Base-by-base conservation (phyloP, 2,329 filamentous ascomycete species). In the Ceratocystis harringtonii region DNA sequence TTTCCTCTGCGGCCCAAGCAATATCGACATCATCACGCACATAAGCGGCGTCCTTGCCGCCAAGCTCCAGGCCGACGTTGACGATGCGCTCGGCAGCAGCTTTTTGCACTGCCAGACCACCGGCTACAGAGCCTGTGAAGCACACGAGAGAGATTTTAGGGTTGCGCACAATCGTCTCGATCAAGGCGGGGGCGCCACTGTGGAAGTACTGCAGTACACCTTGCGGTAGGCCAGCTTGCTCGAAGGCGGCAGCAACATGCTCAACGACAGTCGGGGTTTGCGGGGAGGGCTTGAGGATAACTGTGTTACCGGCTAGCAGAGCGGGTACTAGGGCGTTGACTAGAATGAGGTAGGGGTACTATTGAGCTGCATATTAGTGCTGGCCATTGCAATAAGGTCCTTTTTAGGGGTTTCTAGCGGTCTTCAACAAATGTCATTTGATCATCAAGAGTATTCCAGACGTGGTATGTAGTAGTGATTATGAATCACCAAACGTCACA, bases 291-390 rank as follows among this genome's bases (percentile, higher is more conserved):
- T 97, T 97, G 66, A 97, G 78, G 68, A 97, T 94, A 67, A 97
- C 89, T 3, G 88, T 86, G 77, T 96, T 95, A 52, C 92, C 92
- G 36, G 89, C 85, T 48, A 97, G 81, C 48, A 97, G 80, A n/a
- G 92, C 92, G 19, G 92, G 92, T 68, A 97, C 84, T 67, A 97
- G 80, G 12, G 90, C 92, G 79, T 97, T 97, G 73, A 96, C 84
- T 36, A 96, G 84, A 70, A 92, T 95, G 61, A 97, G 80, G 75
- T 96, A 97, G 28, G 92, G 92, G 73, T 97, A 97, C 90, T 95
- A 70, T 12, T 61, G 63, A 30, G 17, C 2, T 50, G 48, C 15
- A 30, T 30, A 17, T 62, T 62, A 62, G 61, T 44, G 8, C 12
- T 15, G 10, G 68, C 68, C 36, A 68, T 70, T 70, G 44, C 64